phyloP scores from a whole-genome alignment of 805 yeast genomes.

The Yamadazyma phyllophila region DNA sequence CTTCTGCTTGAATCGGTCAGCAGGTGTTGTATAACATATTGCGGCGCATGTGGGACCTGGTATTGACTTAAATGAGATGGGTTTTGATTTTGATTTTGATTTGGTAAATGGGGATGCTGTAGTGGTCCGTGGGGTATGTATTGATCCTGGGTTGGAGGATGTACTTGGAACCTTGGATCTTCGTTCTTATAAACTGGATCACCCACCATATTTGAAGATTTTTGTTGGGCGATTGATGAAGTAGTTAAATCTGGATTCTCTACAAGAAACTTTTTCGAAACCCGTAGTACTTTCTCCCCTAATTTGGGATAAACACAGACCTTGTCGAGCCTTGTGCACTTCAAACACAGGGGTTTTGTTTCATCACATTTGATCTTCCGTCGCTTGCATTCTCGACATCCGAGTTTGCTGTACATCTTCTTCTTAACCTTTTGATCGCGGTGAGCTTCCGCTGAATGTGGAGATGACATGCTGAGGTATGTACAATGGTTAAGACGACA shows the following conservation, averaged over 20 bases:
- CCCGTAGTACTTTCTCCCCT: slow-evolving; percentile 37
- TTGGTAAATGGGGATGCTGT: background rate
- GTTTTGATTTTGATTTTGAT: background rate
- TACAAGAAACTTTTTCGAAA: slow-evolving; percentile 18
- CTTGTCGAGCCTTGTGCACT: slow-evolving; percentile 33
- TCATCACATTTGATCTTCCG: slow-evolving; percentile 46
- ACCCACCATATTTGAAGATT: background rate
- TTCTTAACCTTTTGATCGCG: slow-evolving; percentile 13
- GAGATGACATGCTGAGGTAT: background rate
- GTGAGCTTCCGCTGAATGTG: background rate
- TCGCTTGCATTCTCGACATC: slow-evolving; percentile 42
- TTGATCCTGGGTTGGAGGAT: background rate
- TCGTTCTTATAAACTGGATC: background rate
- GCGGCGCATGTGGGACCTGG: background rate
- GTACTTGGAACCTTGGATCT: background rate
- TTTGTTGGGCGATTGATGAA: no score
- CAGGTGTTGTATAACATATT: background rate
- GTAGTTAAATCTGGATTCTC: slow-evolving; percentile 5
- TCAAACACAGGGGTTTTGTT: slow-evolving; percentile 34
- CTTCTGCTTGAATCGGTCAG: background rate
- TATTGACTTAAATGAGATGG: background rate
- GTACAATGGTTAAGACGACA: background rate
- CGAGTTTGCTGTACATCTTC: slow-evolving; percentile 32
- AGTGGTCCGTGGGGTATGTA: background rate
- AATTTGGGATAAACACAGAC: slow-evolving; percentile 34